Percentiles rank a stretch among this genome's conserved stretches.
Conservation (phyloP, 345 rosid genomes). For the Hibiscus mutabilis region DNA sequence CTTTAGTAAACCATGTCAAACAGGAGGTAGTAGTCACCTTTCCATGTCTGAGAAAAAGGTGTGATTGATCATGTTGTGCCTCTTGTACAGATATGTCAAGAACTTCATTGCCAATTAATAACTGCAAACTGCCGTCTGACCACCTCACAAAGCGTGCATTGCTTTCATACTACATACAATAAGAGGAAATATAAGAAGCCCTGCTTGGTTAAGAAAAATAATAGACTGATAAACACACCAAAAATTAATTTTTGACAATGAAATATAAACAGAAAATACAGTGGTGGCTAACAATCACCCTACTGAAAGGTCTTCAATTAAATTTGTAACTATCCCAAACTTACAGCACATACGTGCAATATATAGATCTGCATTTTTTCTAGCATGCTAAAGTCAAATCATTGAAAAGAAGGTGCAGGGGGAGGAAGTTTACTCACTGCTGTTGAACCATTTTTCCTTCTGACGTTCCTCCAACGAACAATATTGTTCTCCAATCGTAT, state of each 20-base stretch:
- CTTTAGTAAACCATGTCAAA: conserved; percentile 5
- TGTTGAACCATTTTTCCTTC: conserved; percentile 55
- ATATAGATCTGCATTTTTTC: background rate
- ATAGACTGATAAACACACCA: background rate
- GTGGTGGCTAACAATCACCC: background rate
- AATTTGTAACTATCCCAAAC: background rate
- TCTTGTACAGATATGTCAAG: conserved; percentile 94
- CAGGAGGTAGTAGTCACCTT: conserved; percentile 44
- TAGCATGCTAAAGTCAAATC: background rate
- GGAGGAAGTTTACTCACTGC: conserved; percentile 52
- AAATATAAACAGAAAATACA: background rate
- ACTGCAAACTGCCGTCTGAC: conserved; percentile 98
- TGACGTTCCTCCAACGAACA: conserved; percentile 79
- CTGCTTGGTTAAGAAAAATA: background rate
- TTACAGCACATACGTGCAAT: background rate
- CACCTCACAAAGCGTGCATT: conserved; percentile 98
- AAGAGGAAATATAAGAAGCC: conserved; percentile 16
- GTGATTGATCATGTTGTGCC: conserved; percentile 84
- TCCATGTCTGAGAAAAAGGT: conserved; percentile 88
- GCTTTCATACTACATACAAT: conserved; percentile 66
- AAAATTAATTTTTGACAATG: background rate
- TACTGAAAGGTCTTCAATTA: background rate
- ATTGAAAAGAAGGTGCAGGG: background rate
- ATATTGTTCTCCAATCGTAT: conserved; percentile 88
- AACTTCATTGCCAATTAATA: conserved; percentile 93